Conservation (phyloP, 2,329 filamentous ascomycete genomes). For the Trichoderma sp. region DNA sequence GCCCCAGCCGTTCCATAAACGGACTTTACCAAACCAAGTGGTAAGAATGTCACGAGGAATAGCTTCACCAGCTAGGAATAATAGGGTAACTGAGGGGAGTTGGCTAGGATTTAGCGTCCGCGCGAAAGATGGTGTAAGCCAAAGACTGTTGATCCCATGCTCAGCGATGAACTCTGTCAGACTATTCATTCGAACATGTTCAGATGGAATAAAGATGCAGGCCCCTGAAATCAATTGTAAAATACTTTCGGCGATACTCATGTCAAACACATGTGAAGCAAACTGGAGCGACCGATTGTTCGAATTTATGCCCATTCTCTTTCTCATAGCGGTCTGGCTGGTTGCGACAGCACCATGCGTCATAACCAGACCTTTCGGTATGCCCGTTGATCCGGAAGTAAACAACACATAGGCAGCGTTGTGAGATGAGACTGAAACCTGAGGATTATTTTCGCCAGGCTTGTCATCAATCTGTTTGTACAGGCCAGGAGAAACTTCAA, state of each 20-base stretch:
- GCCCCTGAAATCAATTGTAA: constrained; percentile 20
- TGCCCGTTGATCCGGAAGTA: constrained; percentile 54
- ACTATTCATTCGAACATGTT: constrained; percentile 17
- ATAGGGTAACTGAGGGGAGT: neutral
- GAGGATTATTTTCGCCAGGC: no score
- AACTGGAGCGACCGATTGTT: constrained; percentile 21
- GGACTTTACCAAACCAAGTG: constrained; percentile 29
- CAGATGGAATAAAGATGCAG: constrained; percentile 28
- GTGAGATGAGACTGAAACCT: neutral
- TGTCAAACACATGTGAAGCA: constrained; percentile 24
- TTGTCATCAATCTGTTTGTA: neutral
- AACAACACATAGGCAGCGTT: constrained; percentile 44
- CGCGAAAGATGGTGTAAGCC: constrained; percentile 13
- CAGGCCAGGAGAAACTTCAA: neutral
- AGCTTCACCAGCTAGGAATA: constrained; percentile 21
- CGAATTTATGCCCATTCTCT: neutral
- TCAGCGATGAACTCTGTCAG: constrained; percentile 16
- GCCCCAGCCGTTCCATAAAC: constrained; percentile 44
- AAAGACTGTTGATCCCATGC: neutral
- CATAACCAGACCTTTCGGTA: constrained; percentile 43
- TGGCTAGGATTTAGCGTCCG: neutral
- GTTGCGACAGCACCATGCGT: constrained; percentile 21
- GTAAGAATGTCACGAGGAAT: neutral
- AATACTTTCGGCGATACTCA: constrained; percentile 20
- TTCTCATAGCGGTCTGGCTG: neutral